These are phyloP conservation scores for Besnoitia besnoiti DNA, from an alignment of 169 alveolate genomes.

Conservation along the genomic window DNA sequence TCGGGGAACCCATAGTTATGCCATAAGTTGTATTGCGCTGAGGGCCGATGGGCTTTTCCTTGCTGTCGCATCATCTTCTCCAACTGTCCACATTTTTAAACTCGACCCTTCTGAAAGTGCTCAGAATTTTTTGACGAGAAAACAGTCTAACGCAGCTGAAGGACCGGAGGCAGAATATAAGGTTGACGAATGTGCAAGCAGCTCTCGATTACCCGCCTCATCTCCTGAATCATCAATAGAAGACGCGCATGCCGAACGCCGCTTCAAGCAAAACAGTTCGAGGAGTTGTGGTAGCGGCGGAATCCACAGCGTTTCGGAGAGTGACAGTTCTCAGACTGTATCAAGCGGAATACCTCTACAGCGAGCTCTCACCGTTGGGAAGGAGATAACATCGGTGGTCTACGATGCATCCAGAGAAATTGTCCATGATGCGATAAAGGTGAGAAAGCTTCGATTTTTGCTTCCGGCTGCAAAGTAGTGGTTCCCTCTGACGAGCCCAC, in stretches of 20 bases:
- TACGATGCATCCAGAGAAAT: constrained; percentile 63
- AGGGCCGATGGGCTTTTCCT: constrained; percentile 53
- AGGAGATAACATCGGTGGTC: constrained; percentile 52
- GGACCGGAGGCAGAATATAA: background rate
- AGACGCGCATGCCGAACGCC: background rate
- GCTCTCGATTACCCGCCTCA: background rate
- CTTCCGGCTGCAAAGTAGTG: too few relatives aligned
- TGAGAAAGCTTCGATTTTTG: background rate
- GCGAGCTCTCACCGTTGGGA: constrained; percentile 36
- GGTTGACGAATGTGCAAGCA: background rate
- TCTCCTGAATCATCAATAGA: background rate
- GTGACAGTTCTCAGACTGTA: background rate
- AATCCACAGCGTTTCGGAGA: background rate
- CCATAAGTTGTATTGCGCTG: constrained; percentile 47
- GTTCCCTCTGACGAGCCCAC: too few relatives aligned
- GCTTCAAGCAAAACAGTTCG: background rate
- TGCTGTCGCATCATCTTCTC: constrained; percentile 68
- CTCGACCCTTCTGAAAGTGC: background rate
- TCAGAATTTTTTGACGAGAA: background rate
- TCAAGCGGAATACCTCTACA: constrained; percentile 41
- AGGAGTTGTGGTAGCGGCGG: background rate
- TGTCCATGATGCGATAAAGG: constrained; percentile 63
- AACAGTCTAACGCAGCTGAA: background rate
- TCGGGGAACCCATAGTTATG: constrained; percentile 64
- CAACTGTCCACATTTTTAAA: constrained; percentile 64